Evolutionary conservation across 2,329 filamentous ascomycete genomes (phyloP), one percentile per base, ranked within the genome.

Genomic region (Passalora sequoiae): DNA sequence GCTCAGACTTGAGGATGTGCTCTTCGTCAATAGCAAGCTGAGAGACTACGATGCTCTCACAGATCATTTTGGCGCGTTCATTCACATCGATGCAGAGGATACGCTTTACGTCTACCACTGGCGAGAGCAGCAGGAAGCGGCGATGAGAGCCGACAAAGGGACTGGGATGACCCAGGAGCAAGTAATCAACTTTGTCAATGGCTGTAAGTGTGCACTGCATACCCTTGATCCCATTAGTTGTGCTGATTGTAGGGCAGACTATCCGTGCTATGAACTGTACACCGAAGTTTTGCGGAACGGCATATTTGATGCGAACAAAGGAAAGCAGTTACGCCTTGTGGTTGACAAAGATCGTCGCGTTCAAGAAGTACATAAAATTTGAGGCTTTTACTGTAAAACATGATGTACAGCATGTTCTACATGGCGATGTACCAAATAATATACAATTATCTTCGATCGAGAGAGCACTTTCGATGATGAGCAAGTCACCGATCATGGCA

Each of bases 111-210:
- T 94, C 40, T 95, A 95, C 58, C 77, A 76, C 49, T 95, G 89
- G 89, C 79, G 89, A 10, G 69, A 81, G 55, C 74, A 95, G 67
- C 87, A 94, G 66, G 89, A 95, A 66, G 75, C 76, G 36, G 76
- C 76, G 46, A 71, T 95, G 56, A 77, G 84, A 17, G 70, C 70
- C 6, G 67, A 73, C 16, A 84, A 77, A 52, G 87, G 85, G 1
- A 75, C 73, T 0, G 89, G 87, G 21, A 95, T 95, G 89, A 84
- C 79, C 1, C 82, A 86, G 54, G 83, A 87, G 43, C 77, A 91
- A 62, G 86, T 95, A 31, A 72, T 79, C 44, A 71, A 75, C 35
- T 95, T 95, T 63, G 85, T 86, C 12, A 76, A 83, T 60, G 79
- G 80, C 51, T 80, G 73, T 77, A 60, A 51, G 73, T 65, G 27